Evolutionary conservation across 148 eudicot species (phyloP), one percentile per base, ranked within the genome.

Genomic region (Vaccinium vitisidaea): DNA sequence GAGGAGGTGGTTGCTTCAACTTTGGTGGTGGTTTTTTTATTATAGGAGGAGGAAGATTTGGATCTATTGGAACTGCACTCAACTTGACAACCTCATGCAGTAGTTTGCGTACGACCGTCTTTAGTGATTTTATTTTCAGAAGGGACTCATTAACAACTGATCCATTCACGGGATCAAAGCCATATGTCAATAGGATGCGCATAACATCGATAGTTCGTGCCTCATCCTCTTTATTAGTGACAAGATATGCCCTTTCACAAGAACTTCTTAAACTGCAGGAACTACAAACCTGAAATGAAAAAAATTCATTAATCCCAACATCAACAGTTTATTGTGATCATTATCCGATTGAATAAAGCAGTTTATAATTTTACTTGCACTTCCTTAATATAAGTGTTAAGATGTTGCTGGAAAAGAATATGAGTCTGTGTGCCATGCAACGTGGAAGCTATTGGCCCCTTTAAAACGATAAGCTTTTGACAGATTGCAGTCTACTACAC

Each of bases 1-100:
- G 95, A 53, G 98, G 98, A n/a, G 99, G 98, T 27, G 99, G 98
- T 84, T 90, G 94, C 89, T 97, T 97, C 87, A 97, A 98, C 88
- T 97, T 97, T 54, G 95, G 98, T 83, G 96, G 98, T 54, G 96
- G 99, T 80, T 86, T 91, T 80, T 89, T 95, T 54, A 95, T 92
- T 79, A 97, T 87, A 58, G 99, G 99, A 88, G 95, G 99, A 12
- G 98, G 93, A 53, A 97, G 96, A 87, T 95, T 93, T 65, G 99
- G 99, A 89, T 97, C 99, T 71, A 97, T 97, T 21, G 99, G 99
- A 79, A 94, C 95, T 77, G 95, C 92, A 91, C 99, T 94, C 85
- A 96, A 87, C 87, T 90, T 96, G 73, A 93, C 97, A 71, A 96
- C 90, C 84, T 93, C 97, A 76, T 92, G 95, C 84, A 96, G 92